Percentiles rank a stretch among this genome's conserved stretches.
These are phyloP conservation scores for Penicillium paneum DNA, from an alignment of 2,329 filamentous ascomycete genomes.

Conservation along the genomic window DNA sequence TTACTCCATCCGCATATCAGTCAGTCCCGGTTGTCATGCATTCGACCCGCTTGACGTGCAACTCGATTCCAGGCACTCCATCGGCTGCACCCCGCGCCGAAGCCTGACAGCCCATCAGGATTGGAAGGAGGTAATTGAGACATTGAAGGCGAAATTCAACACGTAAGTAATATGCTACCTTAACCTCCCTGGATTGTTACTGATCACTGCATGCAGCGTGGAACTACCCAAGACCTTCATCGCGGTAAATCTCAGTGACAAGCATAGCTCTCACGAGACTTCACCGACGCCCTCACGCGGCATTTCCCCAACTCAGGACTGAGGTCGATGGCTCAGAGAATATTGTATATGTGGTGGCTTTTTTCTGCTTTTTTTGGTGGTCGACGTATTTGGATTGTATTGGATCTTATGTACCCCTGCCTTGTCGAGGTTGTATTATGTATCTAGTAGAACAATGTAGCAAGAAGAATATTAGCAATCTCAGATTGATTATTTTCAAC, in stretches of 20 bases:
- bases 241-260: constrained; percentile 52
- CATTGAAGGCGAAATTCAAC: constrained; percentile 88
- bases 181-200: not conserved
- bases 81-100: constrained; percentile 85
- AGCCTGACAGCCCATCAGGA: constrained; percentile 88
- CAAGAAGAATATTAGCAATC: not conserved
- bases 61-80: constrained; percentile 93
- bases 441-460: not conserved
- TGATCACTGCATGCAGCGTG: constrained; percentile 35
- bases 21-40: constrained; percentile 92
- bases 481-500: not conserved
- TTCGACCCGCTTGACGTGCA: constrained; percentile 96
- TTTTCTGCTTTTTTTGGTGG: not conserved
- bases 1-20: constrained; percentile 94
- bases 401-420: not conserved
- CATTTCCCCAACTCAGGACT: not conserved
- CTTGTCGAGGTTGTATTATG: not conserved
- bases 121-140: constrained; percentile 97
- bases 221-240: constrained; percentile 52
- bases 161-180: constrained; percentile 59
- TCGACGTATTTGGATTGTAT: not conserved
- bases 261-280: constrained; percentile 34
- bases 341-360: not conserved
- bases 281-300: not conserved
- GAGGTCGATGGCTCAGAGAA: not conserved